Conservation (phyloP, 2,329 filamentous ascomycete species). For the Furcasterigmium furcatum region DNA sequence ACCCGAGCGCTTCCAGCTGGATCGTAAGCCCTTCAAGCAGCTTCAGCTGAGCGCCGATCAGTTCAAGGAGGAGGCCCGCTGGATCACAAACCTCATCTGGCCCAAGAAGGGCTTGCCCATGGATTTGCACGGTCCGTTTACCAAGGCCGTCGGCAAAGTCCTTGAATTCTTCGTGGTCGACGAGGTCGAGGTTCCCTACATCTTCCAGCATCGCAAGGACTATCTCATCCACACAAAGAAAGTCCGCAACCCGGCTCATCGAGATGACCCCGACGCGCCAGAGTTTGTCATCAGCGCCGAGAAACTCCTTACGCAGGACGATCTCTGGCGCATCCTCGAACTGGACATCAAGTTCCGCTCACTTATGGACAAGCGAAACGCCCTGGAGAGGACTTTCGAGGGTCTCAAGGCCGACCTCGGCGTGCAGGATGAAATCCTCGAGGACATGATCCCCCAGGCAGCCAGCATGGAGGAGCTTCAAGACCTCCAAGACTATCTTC, state of each 20-base stretch:
- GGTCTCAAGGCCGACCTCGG: slow-evolving; percentile 61
- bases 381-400: slow-evolving; percentile 75
- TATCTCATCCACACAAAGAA: slow-evolving; percentile 90
- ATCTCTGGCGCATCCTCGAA: slow-evolving; percentile 93
- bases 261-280: slow-evolving; percentile 66
- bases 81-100: slow-evolving; percentile 89
- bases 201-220: slow-evolving; percentile 97
- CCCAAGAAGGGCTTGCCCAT: slow-evolving; percentile 75
- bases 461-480: slow-evolving; percentile 92
- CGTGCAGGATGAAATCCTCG: slow-evolving; percentile 71
- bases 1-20: slow-evolving; percentile 90
- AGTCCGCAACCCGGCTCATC: slow-evolving; percentile 53
- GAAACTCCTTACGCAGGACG: slow-evolving; percentile 86
- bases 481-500: slow-evolving; percentile 92
- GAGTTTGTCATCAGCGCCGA: slow-evolving; percentile 76
- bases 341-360: slow-evolving; percentile 94
- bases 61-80: slow-evolving; percentile 83
- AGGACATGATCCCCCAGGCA: slow-evolving; percentile 77
- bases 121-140: slow-evolving; percentile 78
- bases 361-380: slow-evolving; percentile 85
- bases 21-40: slow-evolving; percentile 83
- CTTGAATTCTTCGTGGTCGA: slow-evolving; percentile 94
- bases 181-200: slow-evolving; percentile 93
- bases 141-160: slow-evolving; percentile 85
- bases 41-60: slow-evolving; percentile 78